Conservation (phyloP, 345 rosid genomes). For the Salix udensis region DNA sequence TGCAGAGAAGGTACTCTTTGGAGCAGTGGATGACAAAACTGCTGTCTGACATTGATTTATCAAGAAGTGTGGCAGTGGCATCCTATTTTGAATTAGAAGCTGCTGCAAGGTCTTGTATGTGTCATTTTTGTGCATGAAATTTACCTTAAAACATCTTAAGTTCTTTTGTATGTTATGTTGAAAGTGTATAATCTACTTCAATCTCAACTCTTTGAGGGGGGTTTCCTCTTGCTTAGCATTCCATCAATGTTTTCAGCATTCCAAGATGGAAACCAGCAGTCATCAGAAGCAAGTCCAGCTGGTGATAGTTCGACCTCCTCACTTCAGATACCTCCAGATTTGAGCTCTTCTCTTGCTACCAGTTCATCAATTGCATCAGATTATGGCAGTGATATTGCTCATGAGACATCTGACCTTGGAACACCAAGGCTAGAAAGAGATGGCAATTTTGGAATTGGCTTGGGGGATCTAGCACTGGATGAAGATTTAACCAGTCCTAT, state of each 20-base stretch:
- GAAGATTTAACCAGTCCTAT: conserved; percentile 78
- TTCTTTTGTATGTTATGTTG: not conserved
- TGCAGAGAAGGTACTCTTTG: conserved; percentile 91
- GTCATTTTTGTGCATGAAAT: conserved; percentile 23
- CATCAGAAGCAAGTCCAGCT: conserved; percentile 47
- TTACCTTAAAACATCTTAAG: conserved; percentile 12
- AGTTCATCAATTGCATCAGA: conserved; percentile 79
- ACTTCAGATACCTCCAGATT: conserved; percentile 41
- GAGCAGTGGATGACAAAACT: conserved; percentile 97
- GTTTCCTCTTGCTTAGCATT: not conserved
- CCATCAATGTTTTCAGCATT: conserved; percentile 60
- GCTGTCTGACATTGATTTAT: conserved; percentile 86
- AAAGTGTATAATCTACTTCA: conserved; percentile 2
- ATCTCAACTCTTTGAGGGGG: not conserved
- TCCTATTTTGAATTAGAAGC: conserved; percentile 98
- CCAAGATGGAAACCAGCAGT: conserved; percentile 60
- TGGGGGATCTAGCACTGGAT: conserved; percentile 66
- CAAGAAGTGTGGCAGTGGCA: conserved; percentile 84
- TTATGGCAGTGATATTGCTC: conserved; percentile 92
- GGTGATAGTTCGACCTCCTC: conserved; percentile 41
- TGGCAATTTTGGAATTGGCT: conserved; percentile 63
- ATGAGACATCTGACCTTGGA: conserved; percentile 87
- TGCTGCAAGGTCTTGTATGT: conserved; percentile 95
- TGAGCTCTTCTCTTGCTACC: conserved; percentile 48
- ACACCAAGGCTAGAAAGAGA: conserved; percentile 68